Base-by-base conservation (phyloP, 2,329 filamentous ascomycete species). In the Tricladium varicosporioides region DNA sequence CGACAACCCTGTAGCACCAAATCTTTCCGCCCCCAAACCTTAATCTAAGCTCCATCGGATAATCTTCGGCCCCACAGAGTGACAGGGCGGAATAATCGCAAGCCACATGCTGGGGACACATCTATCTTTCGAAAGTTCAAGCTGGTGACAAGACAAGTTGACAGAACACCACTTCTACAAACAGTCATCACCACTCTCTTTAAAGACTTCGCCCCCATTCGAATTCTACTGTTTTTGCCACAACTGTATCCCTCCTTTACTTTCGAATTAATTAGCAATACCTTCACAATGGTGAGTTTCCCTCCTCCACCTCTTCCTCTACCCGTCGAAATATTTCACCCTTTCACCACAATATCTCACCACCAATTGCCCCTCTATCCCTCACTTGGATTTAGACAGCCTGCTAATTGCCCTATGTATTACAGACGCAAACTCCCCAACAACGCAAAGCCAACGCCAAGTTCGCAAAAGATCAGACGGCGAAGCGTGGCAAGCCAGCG, bases 391-490 rank as follows among this genome's bases (percentile, higher is more conserved):
- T 14, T 16, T 14, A 43, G 15, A 16, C 40, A 43, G 15, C 15
- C 40, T 19, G 51, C 59, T 61, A 52, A 60, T 36, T 16, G 42
- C 18, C 36, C 16, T 16, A 19, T 15, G 11, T 46, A 13, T 42
- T 45, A 11, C 69, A 92, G 89, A 88, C 86, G 66, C 89, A 93
- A 86, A 94, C 90, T 65, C 89, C 87, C 66, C 83, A 91, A 74
- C 91, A 94, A 79, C 87, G 90, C 73, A 85, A 85, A 70, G 86
- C 87, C 62, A 94, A 94, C 78, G 83, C 83, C 70, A 88, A 88
- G 75, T 95, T 91, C 75, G 86, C 81, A 65, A 87, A 87, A 72
- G 80, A 83, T 53, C 86, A 93, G 72, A 85, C 88, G 71, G 77
- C 79, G 59, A 88, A 86, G 71, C 88, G 88, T 73, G 90, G 90